A percentile compares a stretch with the other conserved stretches of the same genome.
These are phyloP conservation scores for Aspergillus persii DNA, from an alignment of 2,329 filamentous ascomycete species.

Conservation along the genomic window DNA sequence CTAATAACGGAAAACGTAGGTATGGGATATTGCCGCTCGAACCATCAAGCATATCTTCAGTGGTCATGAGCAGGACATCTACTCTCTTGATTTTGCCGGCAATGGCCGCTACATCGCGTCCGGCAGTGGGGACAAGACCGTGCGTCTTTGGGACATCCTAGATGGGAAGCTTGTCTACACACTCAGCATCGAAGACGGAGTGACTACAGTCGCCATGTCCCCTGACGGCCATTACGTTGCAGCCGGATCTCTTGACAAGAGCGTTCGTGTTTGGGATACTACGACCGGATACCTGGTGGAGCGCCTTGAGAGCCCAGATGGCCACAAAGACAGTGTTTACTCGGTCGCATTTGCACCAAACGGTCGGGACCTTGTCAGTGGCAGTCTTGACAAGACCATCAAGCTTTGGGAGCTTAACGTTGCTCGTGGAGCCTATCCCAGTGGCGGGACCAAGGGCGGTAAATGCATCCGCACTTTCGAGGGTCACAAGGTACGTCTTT, in stretches of 20 bases:
- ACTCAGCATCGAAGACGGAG: conserved; percentile 91
- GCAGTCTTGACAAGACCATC: conserved; percentile 95
- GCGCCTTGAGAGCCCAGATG: conserved; percentile 85
- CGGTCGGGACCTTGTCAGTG: conserved; percentile 88
- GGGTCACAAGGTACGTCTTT: conserved; percentile 75
- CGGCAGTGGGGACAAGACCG: conserved; percentile 89
- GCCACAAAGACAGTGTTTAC: conserved; percentile 96
- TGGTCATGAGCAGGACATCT: conserved; percentile 99
- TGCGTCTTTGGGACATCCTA: conserved; percentile 94
- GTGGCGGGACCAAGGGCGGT: conserved; percentile 72
- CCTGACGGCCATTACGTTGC: conserved; percentile 92
- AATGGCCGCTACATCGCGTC: conserved; percentile 94
- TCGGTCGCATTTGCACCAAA: conserved; percentile 94
- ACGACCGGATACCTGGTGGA: conserved; percentile 82
- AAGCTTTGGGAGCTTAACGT: conserved; percentile 96
- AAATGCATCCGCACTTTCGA: conserved; percentile 97
- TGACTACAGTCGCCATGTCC: conserved; percentile 95
- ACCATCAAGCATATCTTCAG: conserved; percentile 88
- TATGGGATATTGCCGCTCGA: conserved; percentile 87
- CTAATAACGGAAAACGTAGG: conserved; percentile 48
- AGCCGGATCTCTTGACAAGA: conserved; percentile 94
- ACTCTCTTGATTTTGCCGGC: conserved; percentile 90
- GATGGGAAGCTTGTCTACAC: conserved; percentile 77
- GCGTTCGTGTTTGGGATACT: conserved; percentile 95
- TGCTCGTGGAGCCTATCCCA: conserved; percentile 64